phyloP scores from a whole-genome alignment of 257 asterid species.

The Gynochthodes officinalis region DNA sequence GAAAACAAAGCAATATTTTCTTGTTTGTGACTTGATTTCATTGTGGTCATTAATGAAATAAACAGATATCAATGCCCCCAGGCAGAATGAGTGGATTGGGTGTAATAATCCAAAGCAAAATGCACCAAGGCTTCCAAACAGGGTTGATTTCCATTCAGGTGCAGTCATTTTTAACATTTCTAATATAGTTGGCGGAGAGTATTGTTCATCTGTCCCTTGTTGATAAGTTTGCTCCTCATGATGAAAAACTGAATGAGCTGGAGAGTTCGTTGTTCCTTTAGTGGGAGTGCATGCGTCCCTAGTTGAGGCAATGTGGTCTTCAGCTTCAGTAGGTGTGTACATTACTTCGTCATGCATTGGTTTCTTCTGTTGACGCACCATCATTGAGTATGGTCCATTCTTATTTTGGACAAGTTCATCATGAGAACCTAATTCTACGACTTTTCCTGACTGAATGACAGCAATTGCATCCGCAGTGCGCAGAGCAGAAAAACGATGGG shows the following conservation, averaged over 20 bases:
- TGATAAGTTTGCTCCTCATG: not conserved
- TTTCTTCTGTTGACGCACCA: constrained; percentile 37
- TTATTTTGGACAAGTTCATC: constrained; percentile 37
- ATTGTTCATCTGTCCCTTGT: not conserved
- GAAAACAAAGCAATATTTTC: constrained; percentile 37
- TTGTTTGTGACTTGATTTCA: constrained; percentile 38
- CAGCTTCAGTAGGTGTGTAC: not conserved
- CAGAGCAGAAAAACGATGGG: constrained; percentile 52
- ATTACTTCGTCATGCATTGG: constrained; percentile 21
- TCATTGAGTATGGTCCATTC: constrained; percentile 29
- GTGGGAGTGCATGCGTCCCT: not conserved
- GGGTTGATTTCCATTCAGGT: constrained; percentile 44
- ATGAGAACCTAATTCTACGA: constrained; percentile 45
- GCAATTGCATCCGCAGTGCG: constrained; percentile 35
- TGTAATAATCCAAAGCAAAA: constrained; percentile 35
- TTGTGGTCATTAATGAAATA: constrained; percentile 31
- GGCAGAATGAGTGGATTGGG: constrained; percentile 38
- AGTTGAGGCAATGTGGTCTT: not conserved
- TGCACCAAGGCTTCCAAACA: constrained; percentile 46
- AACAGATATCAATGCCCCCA: constrained; percentile 44
- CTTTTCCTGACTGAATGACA: constrained; percentile 49
- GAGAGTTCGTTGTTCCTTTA: not conserved
- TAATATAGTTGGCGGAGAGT: constrained; percentile 30
- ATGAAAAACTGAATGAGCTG: constrained; percentile 1
- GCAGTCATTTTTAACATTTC: constrained; percentile 34